These are phyloP conservation scores for Trichomonas vaginalis DNA, from an alignment of 208 protist species.

Conservation along the genomic window DNA sequence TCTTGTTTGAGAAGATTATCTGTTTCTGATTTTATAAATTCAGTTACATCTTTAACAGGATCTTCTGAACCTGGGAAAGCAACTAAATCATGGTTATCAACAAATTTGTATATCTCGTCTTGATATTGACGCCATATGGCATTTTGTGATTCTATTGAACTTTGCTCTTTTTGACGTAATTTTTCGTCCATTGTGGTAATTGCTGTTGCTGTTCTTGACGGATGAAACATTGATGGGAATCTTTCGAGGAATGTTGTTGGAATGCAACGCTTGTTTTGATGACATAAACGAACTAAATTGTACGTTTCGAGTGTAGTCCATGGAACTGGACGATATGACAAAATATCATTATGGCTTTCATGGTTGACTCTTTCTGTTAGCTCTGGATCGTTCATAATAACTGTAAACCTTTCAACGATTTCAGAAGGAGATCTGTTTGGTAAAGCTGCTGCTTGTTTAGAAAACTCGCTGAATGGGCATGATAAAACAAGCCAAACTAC, in stretches of 20 bases:
- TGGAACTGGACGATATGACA: background rate
- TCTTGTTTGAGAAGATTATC: background rate
- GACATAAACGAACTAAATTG: background rate
- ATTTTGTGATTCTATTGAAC: background rate
- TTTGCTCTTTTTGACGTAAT: background rate
- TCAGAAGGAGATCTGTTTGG: background rate
- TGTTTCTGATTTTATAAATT: background rate
- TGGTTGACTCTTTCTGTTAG: background rate
- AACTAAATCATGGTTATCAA: background rate
- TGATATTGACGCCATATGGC: background rate
- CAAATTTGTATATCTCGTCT: background rate
- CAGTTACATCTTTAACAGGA: background rate
- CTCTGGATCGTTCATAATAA: background rate
- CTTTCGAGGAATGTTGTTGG: background rate
- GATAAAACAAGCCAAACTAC: background rate
- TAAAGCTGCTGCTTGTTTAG: background rate
- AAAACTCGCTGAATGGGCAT: background rate
- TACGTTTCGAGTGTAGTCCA: background rate
- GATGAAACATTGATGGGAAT: background rate
- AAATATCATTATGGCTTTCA: background rate
- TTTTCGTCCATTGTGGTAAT: background rate
- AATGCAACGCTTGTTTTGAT: background rate
- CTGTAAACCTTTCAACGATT: background rate
- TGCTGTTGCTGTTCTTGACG: background rate
- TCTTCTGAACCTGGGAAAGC: background rate